Base-by-base conservation (phyloP, 306 rosid genomes). In the Prunus mira region DNA sequence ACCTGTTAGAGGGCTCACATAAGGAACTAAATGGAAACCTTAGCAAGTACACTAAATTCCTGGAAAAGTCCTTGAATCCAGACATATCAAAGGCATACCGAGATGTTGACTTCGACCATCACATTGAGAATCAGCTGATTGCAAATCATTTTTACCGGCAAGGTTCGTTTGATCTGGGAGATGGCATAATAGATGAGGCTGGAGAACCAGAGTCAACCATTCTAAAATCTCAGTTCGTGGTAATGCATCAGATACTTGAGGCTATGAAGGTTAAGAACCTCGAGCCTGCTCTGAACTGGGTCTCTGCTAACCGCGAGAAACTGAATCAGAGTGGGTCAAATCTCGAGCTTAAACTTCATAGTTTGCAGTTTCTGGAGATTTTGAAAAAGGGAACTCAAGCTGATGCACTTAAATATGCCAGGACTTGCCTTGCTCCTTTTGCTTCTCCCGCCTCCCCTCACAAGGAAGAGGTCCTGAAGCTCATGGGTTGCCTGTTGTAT, bases 11-110 rank as follows among this genome's bases (percentile, higher is more conserved):
- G 77, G 90, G 84, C 68, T 71, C 91, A 17, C 92, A 89, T 81
- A 93, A 87, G 82, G 98, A 93, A 46, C 82, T 87, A 77, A 89
- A 85, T 68, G 15, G 60, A 46, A 82, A 72, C 77, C 86, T 93
- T 72, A 60, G 86, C 81, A 93, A 87, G 85, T 90, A 76, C 87
- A 89, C 83, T 54, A 93, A 88, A 80, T 81, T 86, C 77, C 85
- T 89, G 50, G 94, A 89, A 50, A 93, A 83, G 66, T 49, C 62
- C 73, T 87, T 90, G 69, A 89, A 85, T 81, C 83, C 93, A 1
- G 94, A 93, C 82, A 84, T 93, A 81, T 90, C 98, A 72, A 90
- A 89, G 88, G 98, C 96, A 45, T 89, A 85, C 84, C 86, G 94
- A 83, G 88, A 83, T 79, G 90, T 89, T 70, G 93, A 89, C 49